A percentile compares a stretch with the other conserved stretches of the same genome.
Evolutionary conservation across 2,329 filamentous ascomycete species (phyloP).

Genomic region (Neofusicoccum ribis): DNA sequence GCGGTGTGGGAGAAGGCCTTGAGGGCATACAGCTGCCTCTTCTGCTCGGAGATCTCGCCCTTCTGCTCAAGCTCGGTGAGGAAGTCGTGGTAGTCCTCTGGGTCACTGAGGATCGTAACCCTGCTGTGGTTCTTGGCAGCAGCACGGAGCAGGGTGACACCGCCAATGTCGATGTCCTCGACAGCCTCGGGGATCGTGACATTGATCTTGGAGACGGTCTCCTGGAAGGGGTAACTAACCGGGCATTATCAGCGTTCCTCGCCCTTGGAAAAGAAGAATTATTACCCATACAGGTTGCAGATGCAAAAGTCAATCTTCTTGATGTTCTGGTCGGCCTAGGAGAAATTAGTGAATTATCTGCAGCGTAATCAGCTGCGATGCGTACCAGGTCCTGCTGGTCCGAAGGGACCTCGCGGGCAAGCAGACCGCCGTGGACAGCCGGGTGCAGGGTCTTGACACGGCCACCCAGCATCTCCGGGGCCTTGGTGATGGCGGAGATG

Average conservation of each 20-base stretch:
- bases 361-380: no score
- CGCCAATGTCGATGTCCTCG: constrained; percentile 96
- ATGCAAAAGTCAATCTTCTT: constrained; percentile 51
- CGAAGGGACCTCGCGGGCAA: constrained; percentile 89
- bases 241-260: background rate
- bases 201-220: constrained; percentile 94
- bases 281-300: constrained; percentile 69
- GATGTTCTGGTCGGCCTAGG: constrained; percentile 45
- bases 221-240: constrained; percentile 84
- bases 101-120: constrained; percentile 94
- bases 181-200: constrained; percentile 96
- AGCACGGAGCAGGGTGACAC: constrained; percentile 92
- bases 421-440: constrained; percentile 79
- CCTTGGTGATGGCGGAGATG: constrained; percentile 90
- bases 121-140: constrained; percentile 97
- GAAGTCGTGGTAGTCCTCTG: constrained; percentile 90
- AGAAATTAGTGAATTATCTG: background rate
- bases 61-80: constrained; percentile 78
- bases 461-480: constrained; percentile 93
- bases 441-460: constrained; percentile 96
- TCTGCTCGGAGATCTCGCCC: constrained; percentile 81
- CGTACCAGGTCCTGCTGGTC: constrained; percentile 87
- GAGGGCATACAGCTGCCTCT: constrained; percentile 84
- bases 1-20: constrained; percentile 99
- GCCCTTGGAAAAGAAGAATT: background rate